phyloP scores from a whole-genome alignment of 1,284 basidiomycete species.

The Cryptococcus sp. region DNA sequence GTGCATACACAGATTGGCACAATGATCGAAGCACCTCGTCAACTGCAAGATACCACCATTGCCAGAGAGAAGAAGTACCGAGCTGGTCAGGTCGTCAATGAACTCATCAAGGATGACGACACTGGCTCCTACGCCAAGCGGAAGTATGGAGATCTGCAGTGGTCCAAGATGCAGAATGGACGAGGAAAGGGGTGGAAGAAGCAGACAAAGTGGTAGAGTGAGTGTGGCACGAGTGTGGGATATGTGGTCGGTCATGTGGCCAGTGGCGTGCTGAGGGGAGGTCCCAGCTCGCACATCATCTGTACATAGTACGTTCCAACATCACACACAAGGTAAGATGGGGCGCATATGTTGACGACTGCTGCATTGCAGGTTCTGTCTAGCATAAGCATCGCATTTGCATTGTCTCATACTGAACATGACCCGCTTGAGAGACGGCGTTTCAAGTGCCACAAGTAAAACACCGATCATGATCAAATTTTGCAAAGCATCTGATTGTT shows the following conservation, averaged over 20 bases:
- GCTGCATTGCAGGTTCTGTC: no score
- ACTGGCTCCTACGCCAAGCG: conserved; percentile 86
- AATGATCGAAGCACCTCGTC: conserved; percentile 72
- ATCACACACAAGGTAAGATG: neutral
- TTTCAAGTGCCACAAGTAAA: conserved; percentile 6
- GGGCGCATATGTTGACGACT: no score
- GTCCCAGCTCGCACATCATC: neutral
- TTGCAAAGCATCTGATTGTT: conserved; percentile 1
- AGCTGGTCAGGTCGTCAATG: conserved; percentile 82
- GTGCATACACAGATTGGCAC: conserved; percentile 71
- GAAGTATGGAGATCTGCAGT: conserved; percentile 86
- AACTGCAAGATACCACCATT: conserved; percentile 70
- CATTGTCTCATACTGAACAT: neutral
- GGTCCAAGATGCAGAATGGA: conserved; percentile 69
- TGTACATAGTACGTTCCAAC: conserved; percentile 13
- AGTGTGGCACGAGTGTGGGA: neutral
- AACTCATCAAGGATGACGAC: conserved; percentile 83
- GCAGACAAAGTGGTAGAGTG: conserved; percentile 55
- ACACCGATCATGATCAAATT: conserved; percentile 6
- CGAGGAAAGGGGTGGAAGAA: conserved; percentile 71
- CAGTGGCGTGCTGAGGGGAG: neutral
- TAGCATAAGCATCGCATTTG: no score
- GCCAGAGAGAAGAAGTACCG: conserved; percentile 79
- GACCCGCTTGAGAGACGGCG: neutral
- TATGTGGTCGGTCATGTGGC: neutral